Evolutionary conservation across 176 grass and related monocot species (phyloP).

Genomic region (Aegilops sharonensis): DNA sequence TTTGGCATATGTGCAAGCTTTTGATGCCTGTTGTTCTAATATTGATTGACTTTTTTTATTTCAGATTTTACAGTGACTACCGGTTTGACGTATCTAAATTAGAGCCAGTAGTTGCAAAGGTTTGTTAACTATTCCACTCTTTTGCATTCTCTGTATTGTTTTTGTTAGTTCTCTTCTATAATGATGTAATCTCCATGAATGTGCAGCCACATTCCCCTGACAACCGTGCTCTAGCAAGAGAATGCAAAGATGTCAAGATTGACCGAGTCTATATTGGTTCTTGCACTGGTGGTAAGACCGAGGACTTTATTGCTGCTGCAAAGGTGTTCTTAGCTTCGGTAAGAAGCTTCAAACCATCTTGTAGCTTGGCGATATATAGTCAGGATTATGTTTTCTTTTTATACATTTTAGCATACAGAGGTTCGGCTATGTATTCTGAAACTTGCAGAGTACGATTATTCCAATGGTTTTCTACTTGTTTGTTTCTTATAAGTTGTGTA

Average conservation of each 20-base stretch:
- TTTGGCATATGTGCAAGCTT: background rate
- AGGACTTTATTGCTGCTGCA: conserved; percentile 91
- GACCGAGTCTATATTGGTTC: conserved; percentile 96
- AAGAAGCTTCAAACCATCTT: conserved; percentile 42
- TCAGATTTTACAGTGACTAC: conserved; percentile 85
- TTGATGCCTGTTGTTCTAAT: conserved; percentile 1
- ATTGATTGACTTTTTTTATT: conserved; percentile 12
- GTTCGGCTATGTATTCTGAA: background rate
- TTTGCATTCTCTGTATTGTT: background rate
- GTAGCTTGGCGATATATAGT: background rate
- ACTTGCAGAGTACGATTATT: background rate
- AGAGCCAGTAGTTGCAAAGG: conserved; percentile 96
- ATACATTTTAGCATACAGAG: background rate
- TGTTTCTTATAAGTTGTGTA: background rate
- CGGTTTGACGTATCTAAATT: conserved; percentile 89
- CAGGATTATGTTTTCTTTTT: background rate
- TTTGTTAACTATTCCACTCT: conserved; percentile 20
- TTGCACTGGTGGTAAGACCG: conserved; percentile 94
- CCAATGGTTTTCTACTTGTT: background rate
- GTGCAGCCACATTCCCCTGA: conserved; percentile 97
- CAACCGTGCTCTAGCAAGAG: conserved; percentile 90
- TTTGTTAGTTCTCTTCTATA: conserved; percentile 7
- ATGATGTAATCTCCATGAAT: background rate
- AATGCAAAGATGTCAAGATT: conserved; percentile 94
- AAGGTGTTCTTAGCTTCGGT: conserved; percentile 91